Base-by-base conservation (phyloP, 352 stramenopile genomes). In the Pythium phragmiticola region DNA sequence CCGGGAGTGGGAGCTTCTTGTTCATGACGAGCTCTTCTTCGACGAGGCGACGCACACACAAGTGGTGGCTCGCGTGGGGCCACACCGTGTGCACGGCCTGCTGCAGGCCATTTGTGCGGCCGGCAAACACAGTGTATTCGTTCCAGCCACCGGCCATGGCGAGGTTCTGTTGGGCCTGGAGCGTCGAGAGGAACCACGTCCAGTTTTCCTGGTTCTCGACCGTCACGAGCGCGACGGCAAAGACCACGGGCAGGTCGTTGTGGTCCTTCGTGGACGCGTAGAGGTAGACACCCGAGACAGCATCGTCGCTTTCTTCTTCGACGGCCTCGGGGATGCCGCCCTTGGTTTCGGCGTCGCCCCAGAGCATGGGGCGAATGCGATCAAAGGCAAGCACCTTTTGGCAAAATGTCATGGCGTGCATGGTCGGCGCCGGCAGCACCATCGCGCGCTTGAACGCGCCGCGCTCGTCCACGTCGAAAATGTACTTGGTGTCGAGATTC, bases 191-290 rank as follows among this genome's bases (percentile, higher is more conserved):
- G 51, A 92, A 92, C 84, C 84, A 92, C 57, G 84, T 82, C 84
- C 84, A 92, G 66, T 81, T 90, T 16, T 74, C 50, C 65, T 90
- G 72, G 46, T 80, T 77, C 63, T 92, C 84, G 28, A 85, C 71
- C 13, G 63, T 72, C 21, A 92, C 84, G 21, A 92, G 74, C 30
- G 84, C 84, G 36, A 91, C 60, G 0, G 84, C 82, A 23, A 92
- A 84, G 2, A 82, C 79, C 0, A 92, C 39, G 9, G 86, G 73
- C 28, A 85, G 70, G 58, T 92, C 82, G 57, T 89, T 91, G n/a
- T 76, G 83, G 53, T 90, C 84, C 57, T 90, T 90, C 0, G 74
- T 84, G n/a, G 73, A 70, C 4, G 83, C 83, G 57, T 88, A 89
- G 23, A 92, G 36, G 42, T 89, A 92, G 11, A 92, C 76, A 12